phyloP scores from a whole-genome alignment of 805 yeast species.

The Lipomyces japonicus region DNA sequence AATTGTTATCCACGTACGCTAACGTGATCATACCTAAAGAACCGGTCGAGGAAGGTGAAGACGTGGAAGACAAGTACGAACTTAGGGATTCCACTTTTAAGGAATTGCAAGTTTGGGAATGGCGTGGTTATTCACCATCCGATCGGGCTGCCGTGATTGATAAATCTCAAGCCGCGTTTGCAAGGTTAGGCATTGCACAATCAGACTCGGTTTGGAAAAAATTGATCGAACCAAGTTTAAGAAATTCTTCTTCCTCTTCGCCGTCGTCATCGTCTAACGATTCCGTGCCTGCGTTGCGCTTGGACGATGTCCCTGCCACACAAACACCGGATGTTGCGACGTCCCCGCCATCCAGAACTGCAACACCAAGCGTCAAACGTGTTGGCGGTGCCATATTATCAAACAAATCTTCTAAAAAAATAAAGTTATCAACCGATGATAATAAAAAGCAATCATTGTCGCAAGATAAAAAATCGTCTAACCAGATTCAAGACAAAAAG shows the following conservation, averaged over 20 bases:
- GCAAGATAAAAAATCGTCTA: too few relatives aligned
- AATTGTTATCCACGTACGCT: slow-evolving; percentile 37
- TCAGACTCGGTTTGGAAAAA: slow-evolving; percentile 33
- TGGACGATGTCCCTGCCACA: slow-evolving; percentile 7
- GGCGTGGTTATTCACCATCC: slow-evolving; percentile 37
- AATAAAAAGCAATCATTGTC: too few relatives aligned
- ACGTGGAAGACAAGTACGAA: slow-evolving; percentile 30
- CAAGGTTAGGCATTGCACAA: slow-evolving; percentile 32
- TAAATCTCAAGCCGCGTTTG: slow-evolving; percentile 35
- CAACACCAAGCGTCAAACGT: slow-evolving; percentile 5
- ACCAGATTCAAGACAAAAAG: too few relatives aligned
- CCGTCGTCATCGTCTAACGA: not conserved
- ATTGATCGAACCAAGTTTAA: slow-evolving; percentile 34
- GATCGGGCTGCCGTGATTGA: slow-evolving; percentile 35
- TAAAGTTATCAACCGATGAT: too few relatives aligned
- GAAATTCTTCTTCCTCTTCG: too few relatives aligned
- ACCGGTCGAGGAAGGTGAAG: slow-evolving; percentile 2
- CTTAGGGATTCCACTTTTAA: slow-evolving; percentile 34
- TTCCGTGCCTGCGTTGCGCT: slow-evolving; percentile 9
- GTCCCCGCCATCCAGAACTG: slow-evolving; percentile 2
- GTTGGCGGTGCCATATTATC: slow-evolving; percentile 34
- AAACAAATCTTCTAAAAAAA: too few relatives aligned
- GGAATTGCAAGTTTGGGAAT: slow-evolving; percentile 39
- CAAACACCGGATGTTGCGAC: not conserved
- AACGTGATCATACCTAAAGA: slow-evolving; percentile 22